These are phyloP conservation scores for Candida sp. DNA, from an alignment of 1,139 yeast genomes.

Conservation along the genomic window DNA sequence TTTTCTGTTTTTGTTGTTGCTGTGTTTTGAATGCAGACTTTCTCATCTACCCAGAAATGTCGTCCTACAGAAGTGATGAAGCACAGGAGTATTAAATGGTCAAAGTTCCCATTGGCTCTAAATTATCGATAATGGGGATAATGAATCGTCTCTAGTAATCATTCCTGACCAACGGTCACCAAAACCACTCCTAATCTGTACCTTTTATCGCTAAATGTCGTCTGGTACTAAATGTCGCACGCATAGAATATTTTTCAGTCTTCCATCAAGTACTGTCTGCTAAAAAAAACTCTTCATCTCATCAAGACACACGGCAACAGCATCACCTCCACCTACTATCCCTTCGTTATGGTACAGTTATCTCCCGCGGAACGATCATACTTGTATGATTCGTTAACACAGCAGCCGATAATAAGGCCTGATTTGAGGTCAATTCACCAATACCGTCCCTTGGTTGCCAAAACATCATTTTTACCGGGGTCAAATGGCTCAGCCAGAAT, in stretches of 20 bases:
- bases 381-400: constrained; percentile 70
- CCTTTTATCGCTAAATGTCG: no score
- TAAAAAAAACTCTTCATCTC: not conserved
- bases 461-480: constrained; percentile 78
- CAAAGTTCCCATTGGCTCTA: no score
- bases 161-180: no score
- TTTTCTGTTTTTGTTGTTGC: not conserved
- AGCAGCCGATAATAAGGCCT: constrained; percentile 72
- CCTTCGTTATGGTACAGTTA: constrained; percentile 48
- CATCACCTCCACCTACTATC: not conserved
- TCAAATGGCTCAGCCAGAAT: constrained; percentile 94
- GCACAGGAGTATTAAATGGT: no score
- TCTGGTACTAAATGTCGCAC: no score
- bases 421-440: constrained; percentile 79
- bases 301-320: not conserved
- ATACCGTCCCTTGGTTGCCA: constrained; percentile 86
- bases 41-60: no score
- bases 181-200: no score
- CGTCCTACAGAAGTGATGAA: no score
- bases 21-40: not conserved
- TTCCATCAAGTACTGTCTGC: no score
- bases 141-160: no score
- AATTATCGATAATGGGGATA: no score
- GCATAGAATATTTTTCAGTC: no score
- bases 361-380: constrained; percentile 91